Percentiles rank a stretch among this genome's conserved stretches.
phyloP scores from a whole-genome alignment of 2,329 filamentous ascomycete species.

The Aureobasidium sp. region DNA sequence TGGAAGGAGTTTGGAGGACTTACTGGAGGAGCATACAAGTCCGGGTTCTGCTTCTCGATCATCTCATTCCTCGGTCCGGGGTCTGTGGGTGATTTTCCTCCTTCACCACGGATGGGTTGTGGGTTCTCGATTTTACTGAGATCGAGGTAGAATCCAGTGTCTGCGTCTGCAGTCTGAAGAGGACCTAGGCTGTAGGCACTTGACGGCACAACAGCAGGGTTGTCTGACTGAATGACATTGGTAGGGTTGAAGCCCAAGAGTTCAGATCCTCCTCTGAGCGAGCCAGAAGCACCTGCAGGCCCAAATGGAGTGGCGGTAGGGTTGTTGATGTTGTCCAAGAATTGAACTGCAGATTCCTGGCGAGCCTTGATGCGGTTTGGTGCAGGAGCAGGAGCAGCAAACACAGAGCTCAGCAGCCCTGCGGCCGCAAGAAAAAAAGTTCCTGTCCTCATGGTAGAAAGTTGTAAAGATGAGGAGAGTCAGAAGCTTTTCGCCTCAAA shows the following conservation, averaged over 20 bases:
- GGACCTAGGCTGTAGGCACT: conserved; percentile 28
- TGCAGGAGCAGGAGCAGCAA: conserved; percentile 8
- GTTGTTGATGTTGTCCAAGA: conserved; percentile 1
- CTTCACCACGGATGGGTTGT: conserved; percentile 30
- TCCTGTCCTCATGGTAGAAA: neutral
- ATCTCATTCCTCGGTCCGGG: conserved; percentile 27
- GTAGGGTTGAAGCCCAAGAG: conserved; percentile 27
- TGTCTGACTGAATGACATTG: conserved; percentile 21
- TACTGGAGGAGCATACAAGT: conserved; percentile 27
- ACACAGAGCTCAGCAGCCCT: neutral
- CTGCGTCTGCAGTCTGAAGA: conserved; percentile 28
- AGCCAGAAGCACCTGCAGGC: conserved; percentile 28
- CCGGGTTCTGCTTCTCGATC: conserved; percentile 32
- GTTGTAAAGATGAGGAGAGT: neutral
- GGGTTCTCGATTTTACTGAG: conserved; percentile 31
- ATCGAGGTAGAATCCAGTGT: conserved; percentile 32
- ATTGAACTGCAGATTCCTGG: conserved; percentile 1
- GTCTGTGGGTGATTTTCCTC: conserved; percentile 29
- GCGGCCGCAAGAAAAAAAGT: neutral
- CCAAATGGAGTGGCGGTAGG: conserved; percentile 18
- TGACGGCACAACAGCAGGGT: conserved; percentile 26
- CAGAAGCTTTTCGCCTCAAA: neutral
- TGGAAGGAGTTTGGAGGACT: neutral
- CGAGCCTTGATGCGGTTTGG: neutral
- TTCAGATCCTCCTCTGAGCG: conserved; percentile 24